Evolutionary conservation across 2,329 filamentous ascomycete genomes (phyloP), one percentile per base, ranked within the genome.

Genomic region (Orbilia blumenaviensis): DNA sequence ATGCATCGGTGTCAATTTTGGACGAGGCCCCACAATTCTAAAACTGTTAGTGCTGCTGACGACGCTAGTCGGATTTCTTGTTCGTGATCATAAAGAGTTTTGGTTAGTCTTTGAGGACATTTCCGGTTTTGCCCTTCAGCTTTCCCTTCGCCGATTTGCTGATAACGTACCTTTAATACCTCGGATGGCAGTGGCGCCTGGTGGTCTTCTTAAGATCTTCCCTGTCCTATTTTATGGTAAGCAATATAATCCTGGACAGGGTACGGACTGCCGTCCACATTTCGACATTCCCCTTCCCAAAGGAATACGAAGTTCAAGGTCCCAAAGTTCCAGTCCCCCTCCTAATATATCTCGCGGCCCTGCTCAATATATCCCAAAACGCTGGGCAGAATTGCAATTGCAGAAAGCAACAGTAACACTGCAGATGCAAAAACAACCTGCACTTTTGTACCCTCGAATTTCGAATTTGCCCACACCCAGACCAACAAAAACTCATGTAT

Each of bases 1-100:
- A n/a, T 56, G 52, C 66, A 63, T n/a, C n/a, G 32, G 34, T 60
- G 32, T 38, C 18, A 42, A 12, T 21, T 27, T 29, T 27, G 29
- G 18, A 34, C 27, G 25, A 56, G 44, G 56, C 34, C 48, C 66
- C 66, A 71, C 66, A 16, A 4, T 63, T 56, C 46, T 54, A 42
- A 71, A 71, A 63, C 54, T 56, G 41, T 54, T 42, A 9, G 42
- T 46, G 4, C 6, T 54, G 66, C 66, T 71, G 66, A 71, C 66
- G 21, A 56, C 54, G 56, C 66, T 71, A 71, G 56, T 38, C 16
- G 25, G 34, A 63, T 50, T 56, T 56, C 32, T 63, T 56, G 32
- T 56, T 56, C 36, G 29, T 54, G 58, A 54, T 54, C 34, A 66
- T 54, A 36, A 21, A n/a, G n/a, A n/a, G 41, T 12, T 21, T 48